A percentile compares a stretch with the other conserved stretches of the same genome.
These are phyloP conservation scores for Chenopodium berlandieri DNA, from an alignment of 148 eudicot species.

Conservation along the genomic window DNA sequence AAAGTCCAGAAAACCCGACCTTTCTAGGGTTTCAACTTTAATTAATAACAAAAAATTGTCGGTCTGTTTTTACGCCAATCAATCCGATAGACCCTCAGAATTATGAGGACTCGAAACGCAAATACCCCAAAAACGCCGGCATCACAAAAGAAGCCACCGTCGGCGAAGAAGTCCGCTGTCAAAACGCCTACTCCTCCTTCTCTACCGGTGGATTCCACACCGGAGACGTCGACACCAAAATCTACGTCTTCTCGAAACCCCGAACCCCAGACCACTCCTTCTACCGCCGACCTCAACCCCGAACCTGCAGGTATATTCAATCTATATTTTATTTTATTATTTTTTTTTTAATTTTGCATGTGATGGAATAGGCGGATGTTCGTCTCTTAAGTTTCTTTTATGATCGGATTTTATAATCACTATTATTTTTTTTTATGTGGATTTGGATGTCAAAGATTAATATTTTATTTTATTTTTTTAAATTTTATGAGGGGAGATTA, in stretches of 20 bases:
- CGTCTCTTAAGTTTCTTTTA: too few species aligned
- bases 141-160: slow-evolving; percentile 45
- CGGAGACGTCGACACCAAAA: not conserved
- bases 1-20: not conserved
- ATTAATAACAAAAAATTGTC: not conserved
- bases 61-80: not conserved
- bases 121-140: slow-evolving; percentile 46
- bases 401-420: too few species aligned
- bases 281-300: slow-evolving; percentile 18
- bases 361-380: too few species aligned
- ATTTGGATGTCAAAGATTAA: too few species aligned
- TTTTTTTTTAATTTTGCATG: not conserved
- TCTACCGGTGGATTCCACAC: slow-evolving; percentile 14
- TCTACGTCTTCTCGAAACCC: slow-evolving; percentile 16
- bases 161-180: slow-evolving; percentile 43
- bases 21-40: slow-evolving; percentile 22
- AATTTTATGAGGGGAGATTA: too few species aligned
- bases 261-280: slow-evolving; percentile 14
- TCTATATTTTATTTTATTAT: too few species aligned
- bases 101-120: slow-evolving; percentile 69
- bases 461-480: too few species aligned
- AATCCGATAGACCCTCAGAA: not conserved
- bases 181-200: slow-evolving; percentile 38
- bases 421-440: too few species aligned
- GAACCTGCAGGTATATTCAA: slow-evolving; percentile 39